Conservation (phyloP, 306 rosid genomes). For the Trifolium pratense region DNA sequence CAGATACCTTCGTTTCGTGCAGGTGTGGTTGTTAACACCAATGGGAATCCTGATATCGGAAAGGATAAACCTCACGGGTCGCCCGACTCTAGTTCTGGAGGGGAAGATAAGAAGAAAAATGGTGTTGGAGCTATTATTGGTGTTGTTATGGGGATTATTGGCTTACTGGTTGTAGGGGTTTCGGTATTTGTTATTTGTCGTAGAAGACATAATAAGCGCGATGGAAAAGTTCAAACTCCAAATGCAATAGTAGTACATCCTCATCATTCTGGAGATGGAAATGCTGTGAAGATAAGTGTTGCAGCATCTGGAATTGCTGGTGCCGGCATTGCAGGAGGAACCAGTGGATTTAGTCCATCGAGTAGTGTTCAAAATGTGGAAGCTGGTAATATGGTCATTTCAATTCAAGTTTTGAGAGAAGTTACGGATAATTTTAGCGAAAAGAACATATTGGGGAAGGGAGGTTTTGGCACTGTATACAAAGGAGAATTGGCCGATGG, state of each 20-base stretch:
- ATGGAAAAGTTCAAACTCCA: conserved; percentile 53
- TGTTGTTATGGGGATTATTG: conserved; percentile 49
- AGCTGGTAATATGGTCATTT: conserved; percentile 71
- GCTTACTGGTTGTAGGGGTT: conserved; percentile 45
- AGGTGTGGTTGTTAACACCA: conserved; percentile 46
- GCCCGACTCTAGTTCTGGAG: conserved; percentile 36
- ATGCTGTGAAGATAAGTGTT: conserved; percentile 60
- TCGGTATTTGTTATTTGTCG: conserved; percentile 34
- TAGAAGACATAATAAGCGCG: conserved; percentile 50
- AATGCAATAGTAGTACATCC: conserved; percentile 64
- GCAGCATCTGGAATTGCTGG: conserved; percentile 13
- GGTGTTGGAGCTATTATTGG: conserved; percentile 49
- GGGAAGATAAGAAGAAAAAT: conserved; percentile 44
- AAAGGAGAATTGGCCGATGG: conserved; percentile 83
- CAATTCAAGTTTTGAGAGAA: conserved; percentile 71
- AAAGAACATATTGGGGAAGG: conserved; percentile 72
- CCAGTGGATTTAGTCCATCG: conserved; percentile 34
- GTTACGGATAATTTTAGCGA: conserved; percentile 79
- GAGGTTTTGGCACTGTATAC: conserved; percentile 89
- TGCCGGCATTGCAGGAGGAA: background rate
- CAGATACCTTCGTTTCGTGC: conserved; percentile 57
- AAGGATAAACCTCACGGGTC: conserved; percentile 48
- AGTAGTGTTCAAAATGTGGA: conserved; percentile 56
- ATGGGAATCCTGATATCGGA: conserved; percentile 68
- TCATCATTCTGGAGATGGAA: conserved; percentile 59